phyloP scores from a whole-genome alignment of 202 grass and related monocot species.

The Panicum hallii region DNA sequence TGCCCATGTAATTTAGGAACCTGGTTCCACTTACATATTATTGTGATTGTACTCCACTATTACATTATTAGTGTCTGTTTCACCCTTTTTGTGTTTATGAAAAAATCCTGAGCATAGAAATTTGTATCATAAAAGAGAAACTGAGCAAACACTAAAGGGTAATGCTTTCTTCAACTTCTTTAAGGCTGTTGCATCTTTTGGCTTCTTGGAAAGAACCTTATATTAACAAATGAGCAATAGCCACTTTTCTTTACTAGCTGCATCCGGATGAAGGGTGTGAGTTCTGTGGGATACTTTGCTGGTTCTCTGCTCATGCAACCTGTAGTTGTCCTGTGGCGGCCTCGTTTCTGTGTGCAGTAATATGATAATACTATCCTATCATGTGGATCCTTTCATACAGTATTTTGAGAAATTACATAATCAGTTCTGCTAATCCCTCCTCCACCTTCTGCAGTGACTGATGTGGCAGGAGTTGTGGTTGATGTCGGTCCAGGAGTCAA shows the following conservation, averaged over 20 bases:
- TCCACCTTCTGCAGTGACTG: constrained; percentile 43
- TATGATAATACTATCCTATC: not conserved
- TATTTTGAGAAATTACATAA: not conserved
- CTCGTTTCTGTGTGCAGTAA: not conserved
- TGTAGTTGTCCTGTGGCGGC: not conserved
- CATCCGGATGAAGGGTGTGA: not conserved
- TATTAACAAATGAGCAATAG: not conserved
- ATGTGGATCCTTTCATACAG: not conserved
- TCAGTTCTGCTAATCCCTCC: not conserved
- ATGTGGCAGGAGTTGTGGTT: constrained; percentile 63
- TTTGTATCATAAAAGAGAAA: not conserved
- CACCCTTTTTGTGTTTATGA: not conserved
- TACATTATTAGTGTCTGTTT: not conserved
- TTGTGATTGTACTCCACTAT: not conserved
- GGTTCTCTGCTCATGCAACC: not conserved
- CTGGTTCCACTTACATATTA: not conserved
- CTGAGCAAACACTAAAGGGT: not conserved
- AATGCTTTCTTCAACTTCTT: not conserved
- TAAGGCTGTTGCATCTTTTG: not conserved
- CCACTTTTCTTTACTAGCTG: too few relatives aligned
- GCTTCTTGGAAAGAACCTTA: not conserved
- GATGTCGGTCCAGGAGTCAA: constrained; percentile 57
- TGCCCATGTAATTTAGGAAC: not conserved
- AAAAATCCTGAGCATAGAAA: not conserved
- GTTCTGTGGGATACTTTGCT: not conserved